phyloP scores from a whole-genome alignment of 2,329 filamentous ascomycete species.

The Pestalotiopsis sp. region DNA sequence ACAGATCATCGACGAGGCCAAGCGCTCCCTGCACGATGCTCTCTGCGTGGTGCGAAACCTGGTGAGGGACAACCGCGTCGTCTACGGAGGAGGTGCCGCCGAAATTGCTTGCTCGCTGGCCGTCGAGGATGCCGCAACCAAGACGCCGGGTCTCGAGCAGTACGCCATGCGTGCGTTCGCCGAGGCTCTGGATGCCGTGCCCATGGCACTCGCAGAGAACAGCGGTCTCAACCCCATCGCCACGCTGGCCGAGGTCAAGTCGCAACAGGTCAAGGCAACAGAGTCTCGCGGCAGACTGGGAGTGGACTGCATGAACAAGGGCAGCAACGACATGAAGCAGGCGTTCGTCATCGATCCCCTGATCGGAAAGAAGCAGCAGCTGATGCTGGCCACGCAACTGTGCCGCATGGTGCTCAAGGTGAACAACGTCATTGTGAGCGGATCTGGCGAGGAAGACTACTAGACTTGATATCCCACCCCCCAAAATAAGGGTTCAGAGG shows the following conservation, averaged over 20 bases:
- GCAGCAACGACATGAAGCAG: slow-evolving; percentile 96
- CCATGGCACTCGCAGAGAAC: slow-evolving; percentile 97
- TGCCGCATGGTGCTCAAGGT: slow-evolving; percentile 98
- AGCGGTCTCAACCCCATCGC: slow-evolving; percentile 95
- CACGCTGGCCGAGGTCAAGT: slow-evolving; percentile 92
- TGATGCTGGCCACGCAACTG: slow-evolving; percentile 93
- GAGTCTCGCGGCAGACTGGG: slow-evolving; percentile 67
- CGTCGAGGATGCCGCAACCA: slow-evolving; percentile 90
- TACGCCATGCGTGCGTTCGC: slow-evolving; percentile 99
- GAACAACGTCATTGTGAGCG: slow-evolving; percentile 94
- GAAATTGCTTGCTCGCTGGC: slow-evolving; percentile 97
- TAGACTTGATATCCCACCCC: slow-evolving; percentile 44
- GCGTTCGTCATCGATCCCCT: slow-evolving; percentile 98
- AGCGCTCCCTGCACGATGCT: slow-evolving; percentile 95
- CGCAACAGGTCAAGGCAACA: slow-evolving; percentile 83
- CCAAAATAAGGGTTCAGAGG: neutral
- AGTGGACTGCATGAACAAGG: slow-evolving; percentile 96
- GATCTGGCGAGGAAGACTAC: slow-evolving; percentile 84
- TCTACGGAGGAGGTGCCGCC: slow-evolving; percentile 94
- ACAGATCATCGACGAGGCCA: slow-evolving; percentile 97
- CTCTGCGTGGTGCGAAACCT: slow-evolving; percentile 97
- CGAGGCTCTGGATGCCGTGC: slow-evolving; percentile 89
- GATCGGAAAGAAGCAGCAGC: slow-evolving; percentile 97
- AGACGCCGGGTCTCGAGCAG: slow-evolving; percentile 96
- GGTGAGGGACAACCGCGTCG: slow-evolving; percentile 92